These are phyloP conservation scores for Panicum virgatum DNA, from an alignment of 202 grass and related monocot genomes.

Conservation along the genomic window DNA sequence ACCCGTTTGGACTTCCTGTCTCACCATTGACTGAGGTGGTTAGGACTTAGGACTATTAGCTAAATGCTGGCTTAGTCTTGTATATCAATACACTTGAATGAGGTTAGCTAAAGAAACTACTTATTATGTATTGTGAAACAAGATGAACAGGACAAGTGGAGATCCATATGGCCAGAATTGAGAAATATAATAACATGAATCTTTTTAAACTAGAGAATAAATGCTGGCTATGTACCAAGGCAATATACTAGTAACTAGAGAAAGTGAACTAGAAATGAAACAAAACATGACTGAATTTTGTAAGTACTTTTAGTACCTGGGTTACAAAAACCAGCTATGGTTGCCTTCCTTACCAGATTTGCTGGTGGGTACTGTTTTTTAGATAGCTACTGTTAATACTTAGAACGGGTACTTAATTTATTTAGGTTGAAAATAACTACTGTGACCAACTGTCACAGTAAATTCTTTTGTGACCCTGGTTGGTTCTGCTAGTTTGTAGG, in stretches of 20 bases:
- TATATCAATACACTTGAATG: slow-evolving; percentile 4
- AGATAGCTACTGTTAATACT: neutral
- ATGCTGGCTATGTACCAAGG: neutral
- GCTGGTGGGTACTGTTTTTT: neutral
- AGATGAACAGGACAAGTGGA: neutral
- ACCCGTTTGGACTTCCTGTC: neutral
- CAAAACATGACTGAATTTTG: neutral
- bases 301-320: neutral
- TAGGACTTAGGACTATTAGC: neutral
- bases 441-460: neutral
- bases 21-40: neutral
- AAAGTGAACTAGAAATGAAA: neutral
- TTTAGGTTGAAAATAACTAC: neutral
- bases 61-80: neutral
- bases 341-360: neutral
- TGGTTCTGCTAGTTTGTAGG: neutral
- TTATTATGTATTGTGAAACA: neutral
- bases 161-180: neutral
- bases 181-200: neutral
- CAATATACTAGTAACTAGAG: neutral
- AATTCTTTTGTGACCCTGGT: neutral
- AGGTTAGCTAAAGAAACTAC: neutral
- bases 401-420: neutral
- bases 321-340: neutral
- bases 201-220: neutral